Evolutionary conservation across 306 rosid genomes (phyloP), one percentile per base, ranked within the genome.

Genomic region (Arachis hypogaea): DNA sequence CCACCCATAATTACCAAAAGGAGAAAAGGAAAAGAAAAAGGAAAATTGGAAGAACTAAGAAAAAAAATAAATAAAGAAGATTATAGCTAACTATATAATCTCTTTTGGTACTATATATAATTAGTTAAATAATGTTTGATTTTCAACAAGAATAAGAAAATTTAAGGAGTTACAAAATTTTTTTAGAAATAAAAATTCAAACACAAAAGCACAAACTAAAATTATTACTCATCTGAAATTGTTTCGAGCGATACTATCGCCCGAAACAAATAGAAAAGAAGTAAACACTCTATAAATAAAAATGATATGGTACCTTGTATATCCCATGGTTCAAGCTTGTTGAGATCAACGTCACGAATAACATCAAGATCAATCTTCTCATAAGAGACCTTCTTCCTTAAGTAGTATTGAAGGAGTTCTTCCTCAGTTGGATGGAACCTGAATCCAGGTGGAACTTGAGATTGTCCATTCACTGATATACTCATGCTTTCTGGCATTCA

Each of bases 291-390:
- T 4, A 33, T 33, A 33, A 33, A 33, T 4, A 4, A 33, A 4
- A 33, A 33, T 33, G 3, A 33, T 33, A 4, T 50, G 6, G 51
- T 42, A 94, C 98, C 98, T 94, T 89, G 98, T 6, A 94, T 92
- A 59, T 94, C 99, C 99, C 99, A 94, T 0, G 99, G 99, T 74
- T 94, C 99, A 33, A 92, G 97, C 84, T 94, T 94, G 81, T 94
- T 94, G 78, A 94, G 99, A 88, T 94, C 99, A 10, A 92, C 92
- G 11, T 94, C 99, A 1, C 89, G 90, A 65, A 94, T 94, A 0
- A 94, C 99, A 44, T 94, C 93, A 9, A 92, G 90, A 63, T 92
- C 97, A 71, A 92, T 89, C 76, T 83, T 85, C 74, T 92, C 89
- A 57, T 75, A 82, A 7, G 92, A 86, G 29, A 89, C 96, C 80